Evolutionary conservation across 768 basidiomycete species (phyloP).

Genomic region (Wakefieldia striispora): DNA sequence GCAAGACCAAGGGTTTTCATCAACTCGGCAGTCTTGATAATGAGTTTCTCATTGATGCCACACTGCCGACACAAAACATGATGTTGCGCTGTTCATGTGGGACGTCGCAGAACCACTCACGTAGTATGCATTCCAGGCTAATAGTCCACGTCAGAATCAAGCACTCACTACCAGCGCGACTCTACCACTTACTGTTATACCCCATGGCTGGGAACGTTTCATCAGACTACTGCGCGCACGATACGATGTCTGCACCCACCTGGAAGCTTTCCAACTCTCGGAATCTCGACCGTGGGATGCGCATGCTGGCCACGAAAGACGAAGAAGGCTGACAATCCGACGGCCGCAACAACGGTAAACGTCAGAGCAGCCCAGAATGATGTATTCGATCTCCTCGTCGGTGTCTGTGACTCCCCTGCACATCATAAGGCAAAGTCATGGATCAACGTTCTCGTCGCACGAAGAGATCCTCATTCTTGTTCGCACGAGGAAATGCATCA

Average conservation of each 20-base stretch:
- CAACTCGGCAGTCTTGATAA: conserved; percentile 47
- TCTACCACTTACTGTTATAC: conserved; percentile 52
- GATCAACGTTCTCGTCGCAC: neutral
- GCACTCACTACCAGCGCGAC: conserved; percentile 2
- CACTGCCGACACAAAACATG: conserved; percentile 38
- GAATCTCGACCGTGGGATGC: neutral
- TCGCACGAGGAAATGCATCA: neutral
- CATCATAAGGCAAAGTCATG: neutral
- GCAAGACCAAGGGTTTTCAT: conserved; percentile 52
- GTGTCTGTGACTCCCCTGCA: neutral
- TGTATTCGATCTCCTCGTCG: conserved; percentile 3
- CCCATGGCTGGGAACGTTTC: conserved; percentile 46
- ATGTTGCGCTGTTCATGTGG: neutral
- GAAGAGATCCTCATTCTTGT: neutral
- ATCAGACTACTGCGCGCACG: neutral
- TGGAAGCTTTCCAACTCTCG: conserved; percentile 36
- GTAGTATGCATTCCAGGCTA: conserved; percentile 72
- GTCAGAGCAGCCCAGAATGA: conserved; percentile 7
- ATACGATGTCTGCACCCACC: conserved; percentile 21
- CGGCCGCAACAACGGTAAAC: conserved; percentile 18
- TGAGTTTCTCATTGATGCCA: conserved; percentile 52
- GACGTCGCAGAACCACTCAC: conserved; percentile 35
- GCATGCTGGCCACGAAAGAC: conserved; percentile 5
- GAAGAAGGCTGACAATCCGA: conserved; percentile 19
- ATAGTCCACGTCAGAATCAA: neutral